Evolutionary conservation across 345 rosid genomes (phyloP).

Genomic region (Gossypium rotundifolium): DNA sequence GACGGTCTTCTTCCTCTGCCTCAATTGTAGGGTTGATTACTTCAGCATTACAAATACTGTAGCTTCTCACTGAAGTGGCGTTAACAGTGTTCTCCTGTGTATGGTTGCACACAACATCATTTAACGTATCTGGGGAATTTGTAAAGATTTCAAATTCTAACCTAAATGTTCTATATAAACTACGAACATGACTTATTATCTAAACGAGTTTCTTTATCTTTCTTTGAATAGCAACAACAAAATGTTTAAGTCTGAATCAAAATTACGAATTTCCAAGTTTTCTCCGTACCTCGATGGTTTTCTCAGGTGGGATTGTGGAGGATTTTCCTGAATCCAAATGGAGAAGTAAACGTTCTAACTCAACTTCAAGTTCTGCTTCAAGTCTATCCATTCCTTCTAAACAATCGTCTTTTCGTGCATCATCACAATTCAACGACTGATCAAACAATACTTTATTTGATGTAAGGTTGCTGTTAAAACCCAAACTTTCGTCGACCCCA

Average conservation of each 20-base stretch:
- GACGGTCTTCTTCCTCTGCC: constrained; percentile 15
- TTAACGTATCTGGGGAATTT: background rate
- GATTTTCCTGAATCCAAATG: constrained; percentile 35
- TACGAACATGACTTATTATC: background rate
- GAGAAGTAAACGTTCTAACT: constrained; percentile 54
- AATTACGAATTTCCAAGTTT: background rate
- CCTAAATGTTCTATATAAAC: background rate
- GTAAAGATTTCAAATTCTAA: background rate
- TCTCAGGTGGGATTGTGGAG: constrained; percentile 17
- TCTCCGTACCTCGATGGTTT: constrained; percentile 26
- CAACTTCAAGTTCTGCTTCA: constrained; percentile 72
- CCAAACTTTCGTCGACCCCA: constrained; percentile 25
- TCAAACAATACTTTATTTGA: constrained; percentile 19
- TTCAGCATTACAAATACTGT: constrained; percentile 28
- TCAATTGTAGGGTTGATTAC: constrained; percentile 25
- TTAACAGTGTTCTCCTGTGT: constrained; percentile 19
- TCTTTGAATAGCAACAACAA: background rate
- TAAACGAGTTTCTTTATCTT: background rate
- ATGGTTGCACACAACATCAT: background rate
- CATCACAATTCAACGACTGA: constrained; percentile 24
- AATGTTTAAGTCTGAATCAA: background rate
- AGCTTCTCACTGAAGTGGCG: constrained; percentile 17
- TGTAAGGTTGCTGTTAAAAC: constrained; percentile 15
- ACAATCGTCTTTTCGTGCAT: constrained; percentile 24
- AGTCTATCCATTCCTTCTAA: constrained; percentile 48